Conservation (phyloP, 2,329 filamentous ascomycete species). For the Pseudogymnoascus sp. region DNA sequence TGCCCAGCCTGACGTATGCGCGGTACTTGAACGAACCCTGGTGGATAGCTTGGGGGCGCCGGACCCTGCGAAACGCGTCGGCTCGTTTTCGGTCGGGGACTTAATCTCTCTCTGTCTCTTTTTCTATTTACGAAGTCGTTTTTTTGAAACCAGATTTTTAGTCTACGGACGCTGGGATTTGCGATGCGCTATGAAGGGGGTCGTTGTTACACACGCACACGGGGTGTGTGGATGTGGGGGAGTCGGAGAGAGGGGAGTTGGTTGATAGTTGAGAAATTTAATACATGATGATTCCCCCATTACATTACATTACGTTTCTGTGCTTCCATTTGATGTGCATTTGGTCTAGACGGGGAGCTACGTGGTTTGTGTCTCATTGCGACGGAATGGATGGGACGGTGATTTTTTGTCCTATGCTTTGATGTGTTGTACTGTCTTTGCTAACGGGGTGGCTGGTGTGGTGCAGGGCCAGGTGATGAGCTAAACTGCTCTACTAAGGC, state of each 20-base stretch:
- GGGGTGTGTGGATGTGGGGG: background rate
- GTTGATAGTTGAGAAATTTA: background rate
- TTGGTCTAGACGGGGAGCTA: background rate
- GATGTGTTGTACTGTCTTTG: background rate
- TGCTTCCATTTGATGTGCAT: background rate
- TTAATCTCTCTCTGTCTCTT: background rate
- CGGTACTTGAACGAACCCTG: background rate
- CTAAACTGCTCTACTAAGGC: background rate
- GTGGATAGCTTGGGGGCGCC: background rate
- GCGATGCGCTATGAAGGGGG: background rate
- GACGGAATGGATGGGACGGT: background rate
- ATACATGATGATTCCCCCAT: conserved; percentile 2
- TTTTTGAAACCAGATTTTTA: background rate
- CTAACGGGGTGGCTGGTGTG: background rate
- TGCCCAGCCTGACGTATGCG: background rate
- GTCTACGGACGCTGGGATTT: conserved; percentile 3
- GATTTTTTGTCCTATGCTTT: background rate
- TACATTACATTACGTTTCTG: background rate
- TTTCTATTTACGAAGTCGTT: background rate
- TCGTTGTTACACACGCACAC: background rate
- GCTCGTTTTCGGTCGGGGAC: background rate
- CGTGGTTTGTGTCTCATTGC: background rate
- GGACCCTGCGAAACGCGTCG: background rate
- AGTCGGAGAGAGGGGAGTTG: background rate
- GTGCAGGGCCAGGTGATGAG: background rate